Conservation (phyloP, 192 early-diverging fungal genomes). For the Chytriomyces sp. region DNA sequence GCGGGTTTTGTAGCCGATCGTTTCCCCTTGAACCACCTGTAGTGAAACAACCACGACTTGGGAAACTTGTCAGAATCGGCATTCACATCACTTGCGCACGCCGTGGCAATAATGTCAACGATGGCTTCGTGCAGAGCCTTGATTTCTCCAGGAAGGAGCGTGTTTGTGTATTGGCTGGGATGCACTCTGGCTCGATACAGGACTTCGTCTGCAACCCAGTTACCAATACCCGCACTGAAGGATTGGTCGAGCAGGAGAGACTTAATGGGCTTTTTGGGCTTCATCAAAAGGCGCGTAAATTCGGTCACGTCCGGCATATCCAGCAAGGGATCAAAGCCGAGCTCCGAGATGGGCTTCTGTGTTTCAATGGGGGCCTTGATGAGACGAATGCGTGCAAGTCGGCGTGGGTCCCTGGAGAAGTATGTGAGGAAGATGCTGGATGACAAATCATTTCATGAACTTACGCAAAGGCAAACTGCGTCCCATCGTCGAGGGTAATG, state of each 20-base stretch:
- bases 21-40: conserved; percentile 48
- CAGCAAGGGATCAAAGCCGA: conserved; percentile 78
- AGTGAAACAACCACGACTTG: conserved; percentile 74
- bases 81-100: conserved; percentile 60
- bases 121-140: conserved; percentile 50
- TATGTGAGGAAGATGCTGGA: too few species aligned
- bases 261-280: conserved; percentile 65
- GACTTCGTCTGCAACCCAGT: conserved; percentile 87
- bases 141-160: conserved; percentile 54
- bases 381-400: conserved; percentile 69
- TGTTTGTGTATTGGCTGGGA: conserved; percentile 57
- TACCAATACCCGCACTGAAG: conserved; percentile 80
- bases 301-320: conserved; percentile 51
- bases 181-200: conserved; percentile 75
- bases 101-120: conserved; percentile 50
- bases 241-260: conserved; percentile 73
- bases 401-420: conserved; percentile 73
- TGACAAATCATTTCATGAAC: too few species aligned
- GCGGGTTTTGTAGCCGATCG: not conserved
- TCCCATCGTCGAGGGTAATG: conserved; percentile 42
- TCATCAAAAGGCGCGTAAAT: conserved; percentile 48
- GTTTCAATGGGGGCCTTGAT: conserved; percentile 50
- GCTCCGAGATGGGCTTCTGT: conserved; percentile 52
- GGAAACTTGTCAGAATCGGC: conserved; percentile 73
- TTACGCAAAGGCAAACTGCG: conserved; percentile 53